Evolutionary conservation across 805 yeast species (phyloP), one percentile per base, ranked within the genome.

Genomic region (Phaffomyces opuntiae): DNA sequence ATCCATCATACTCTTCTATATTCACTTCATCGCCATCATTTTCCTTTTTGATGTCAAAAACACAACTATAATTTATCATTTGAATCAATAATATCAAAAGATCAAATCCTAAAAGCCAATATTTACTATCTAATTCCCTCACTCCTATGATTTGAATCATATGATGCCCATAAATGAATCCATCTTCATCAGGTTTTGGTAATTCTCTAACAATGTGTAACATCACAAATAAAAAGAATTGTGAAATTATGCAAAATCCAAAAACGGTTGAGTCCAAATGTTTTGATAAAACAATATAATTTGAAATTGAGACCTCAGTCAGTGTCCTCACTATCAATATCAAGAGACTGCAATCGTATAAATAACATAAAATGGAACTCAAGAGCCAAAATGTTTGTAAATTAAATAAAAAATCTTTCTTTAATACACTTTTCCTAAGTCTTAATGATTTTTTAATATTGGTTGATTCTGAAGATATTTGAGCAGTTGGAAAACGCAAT

Each of bases 261-360:
- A 45, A 19, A 14, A 33, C 21, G 14, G 21, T 35, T 13, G 36
- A 25, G n/a, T 36, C 42, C 38, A 31, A 44, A 41, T 47, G 29
- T 25, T 29, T 21, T 19, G 26, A 26, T 3, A 26, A 3, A 33
- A 25, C 16, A 9, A 9, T 14, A 12, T 32, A 38, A 34, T 13
- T 43, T 7, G 36, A 16, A 5, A 43, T 3, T 5, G 37, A 50
- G 53, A 53, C 17, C 45, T 16, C 45, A 49, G 59, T 1, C 41
- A 44, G 5, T 1, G 48, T 45, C 26, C 59, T 42, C n/a, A 53
- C 9, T 3, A 51, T 5, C 14, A 58, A 45, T 8, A 53, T 26
- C 16, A 59, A 16, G 3, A 59, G 12, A 34, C 60, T 55, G 58
- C 63, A 59, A 36, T 59, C 63, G 35, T 54, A 58, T 5, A 58